Conservation (phyloP, 2,329 filamentous ascomycete genomes). For the Phialophora chinensis region DNA sequence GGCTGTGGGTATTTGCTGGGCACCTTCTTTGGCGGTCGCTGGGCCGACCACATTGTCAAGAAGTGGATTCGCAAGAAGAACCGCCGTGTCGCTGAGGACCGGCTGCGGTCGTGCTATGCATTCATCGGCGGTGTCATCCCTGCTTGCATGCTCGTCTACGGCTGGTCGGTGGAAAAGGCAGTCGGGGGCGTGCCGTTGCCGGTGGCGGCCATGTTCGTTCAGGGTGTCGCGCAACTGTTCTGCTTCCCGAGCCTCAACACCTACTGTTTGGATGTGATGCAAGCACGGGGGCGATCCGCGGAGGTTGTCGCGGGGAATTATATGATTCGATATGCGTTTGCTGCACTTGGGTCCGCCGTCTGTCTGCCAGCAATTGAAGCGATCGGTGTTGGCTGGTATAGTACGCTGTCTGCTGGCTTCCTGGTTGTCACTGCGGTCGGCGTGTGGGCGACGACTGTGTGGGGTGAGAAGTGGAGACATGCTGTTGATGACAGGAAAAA, state of each 20-base stretch:
- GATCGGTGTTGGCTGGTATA: slow-evolving; percentile 83
- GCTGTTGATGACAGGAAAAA: slow-evolving; percentile 58
- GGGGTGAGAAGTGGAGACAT: slow-evolving; percentile 60
- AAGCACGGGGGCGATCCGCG: slow-evolving; percentile 61
- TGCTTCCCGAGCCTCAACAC: slow-evolving; percentile 78
- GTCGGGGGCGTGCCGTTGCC: slow-evolving; percentile 64
- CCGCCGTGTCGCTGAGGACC: slow-evolving; percentile 69
- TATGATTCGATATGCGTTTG: slow-evolving; percentile 76
- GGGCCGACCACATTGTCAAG: slow-evolving; percentile 70
- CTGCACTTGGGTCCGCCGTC: slow-evolving; percentile 71
- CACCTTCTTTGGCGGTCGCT: slow-evolving; percentile 73
- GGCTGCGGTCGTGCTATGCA: slow-evolving; percentile 64
- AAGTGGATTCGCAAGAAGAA: slow-evolving; percentile 67
- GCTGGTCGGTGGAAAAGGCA: slow-evolving; percentile 65
- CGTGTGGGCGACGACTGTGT: slow-evolving; percentile 57
- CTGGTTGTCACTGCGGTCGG: slow-evolving; percentile 55
- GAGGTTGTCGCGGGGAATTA: slow-evolving; percentile 84
- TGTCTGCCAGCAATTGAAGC: slow-evolving; percentile 75
- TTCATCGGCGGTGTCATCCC: slow-evolving; percentile 66
- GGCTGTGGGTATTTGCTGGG: slow-evolving; percentile 72
- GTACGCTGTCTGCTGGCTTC: slow-evolving; percentile 69
- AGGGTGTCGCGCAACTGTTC: slow-evolving; percentile 75
- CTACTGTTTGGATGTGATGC: slow-evolving; percentile 84
- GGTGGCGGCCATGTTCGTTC: slow-evolving; percentile 74
- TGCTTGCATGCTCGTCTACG: slow-evolving; percentile 70